Percentiles rank a stretch among this genome's conserved stretches.
phyloP scores from a whole-genome alignment of 2,329 filamentous ascomycete genomes.

The Talaromyces sp. region DNA sequence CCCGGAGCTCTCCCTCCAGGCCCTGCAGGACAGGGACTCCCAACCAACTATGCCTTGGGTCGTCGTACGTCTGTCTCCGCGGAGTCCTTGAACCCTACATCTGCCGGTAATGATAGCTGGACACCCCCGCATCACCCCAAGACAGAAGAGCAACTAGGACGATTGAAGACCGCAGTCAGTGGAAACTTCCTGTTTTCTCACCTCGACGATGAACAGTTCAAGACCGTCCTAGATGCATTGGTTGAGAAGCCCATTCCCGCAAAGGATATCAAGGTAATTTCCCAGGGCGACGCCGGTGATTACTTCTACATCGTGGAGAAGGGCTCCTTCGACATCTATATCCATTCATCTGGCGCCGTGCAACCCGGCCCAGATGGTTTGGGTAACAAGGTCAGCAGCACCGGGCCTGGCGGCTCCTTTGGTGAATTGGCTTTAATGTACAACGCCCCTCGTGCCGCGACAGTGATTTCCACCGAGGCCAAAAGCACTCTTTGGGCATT shows the following conservation, averaged over 20 bases:
- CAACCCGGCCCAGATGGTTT: constrained; percentile 81
- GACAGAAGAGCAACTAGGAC: constrained; percentile 74
- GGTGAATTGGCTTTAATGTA: constrained; percentile 98
- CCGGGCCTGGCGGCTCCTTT: constrained; percentile 88
- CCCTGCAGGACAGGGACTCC: constrained; percentile 53
- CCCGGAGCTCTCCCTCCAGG: constrained; percentile 31
- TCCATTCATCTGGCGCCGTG: constrained; percentile 75
- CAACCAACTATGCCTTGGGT: constrained; percentile 89
- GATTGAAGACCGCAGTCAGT: constrained; percentile 78
- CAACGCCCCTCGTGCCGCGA: constrained; percentile 93
- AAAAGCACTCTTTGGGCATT: constrained; percentile 87
- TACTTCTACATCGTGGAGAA: constrained; percentile 98
- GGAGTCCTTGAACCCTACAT: constrained; percentile 89
- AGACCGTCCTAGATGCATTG: constrained; percentile 83
- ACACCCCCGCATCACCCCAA: constrained; percentile 83
- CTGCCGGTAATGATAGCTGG: constrained; percentile 85
- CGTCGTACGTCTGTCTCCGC: constrained; percentile 95
- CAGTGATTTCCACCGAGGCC: constrained; percentile 80
- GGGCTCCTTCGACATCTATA: constrained; percentile 86
- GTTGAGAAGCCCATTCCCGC: constrained; percentile 95
- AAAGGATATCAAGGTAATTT: constrained; percentile 88
- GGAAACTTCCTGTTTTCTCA: constrained; percentile 94
- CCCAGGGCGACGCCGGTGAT: constrained; percentile 92
- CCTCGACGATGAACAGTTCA: constrained; percentile 88
- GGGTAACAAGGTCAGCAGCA: constrained; percentile 78